Base-by-base conservation (phyloP, 1,284 basidiomycete species). In the Bondarzewia mesenterica region DNA sequence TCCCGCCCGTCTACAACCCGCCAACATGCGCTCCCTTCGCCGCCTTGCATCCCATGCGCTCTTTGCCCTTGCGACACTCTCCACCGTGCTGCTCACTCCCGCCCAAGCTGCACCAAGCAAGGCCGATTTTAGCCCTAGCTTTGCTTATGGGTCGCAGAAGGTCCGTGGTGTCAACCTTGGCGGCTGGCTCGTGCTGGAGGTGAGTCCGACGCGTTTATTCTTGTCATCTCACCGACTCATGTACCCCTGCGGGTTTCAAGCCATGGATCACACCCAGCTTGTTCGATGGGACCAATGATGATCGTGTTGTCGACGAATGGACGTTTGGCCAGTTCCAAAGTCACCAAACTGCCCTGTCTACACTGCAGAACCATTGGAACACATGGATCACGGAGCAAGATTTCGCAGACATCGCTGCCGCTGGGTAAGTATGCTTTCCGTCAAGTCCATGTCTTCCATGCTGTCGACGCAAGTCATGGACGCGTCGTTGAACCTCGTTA, bases 231-330 rank as follows among this genome's bases (percentile, higher is more conserved):
- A 2, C 25, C 38, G 7, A 7, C 42, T 57, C 6, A 52, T 43
- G 45, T 42, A 29, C 44, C 47, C 42, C 50, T 40, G 22, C 47
- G 45, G 46, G 8, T 12, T 15, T 29, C 3, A 54, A 83, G 83
- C 86, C 89, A 16, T 91, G 86, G 85, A 88, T 90, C 54, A 90
- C 86, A 0, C 91, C 91, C 12, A 86, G 82, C 42, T 63, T 94
- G n/a, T 97, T 93, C 59, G 85, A 91, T 56, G 72, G 76, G 58
- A 91, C 89, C 0, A 82, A 75, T 27, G 84, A 90, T 62, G 56
- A 66, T 20, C 69, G 63, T 39, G 86, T 83, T 49, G 65, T 93
- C 49, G 91, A 94, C 63, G 90, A 96, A 66, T 96, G 78, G 72
- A 95, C 93, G 0, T 93, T 89, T 56, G 75, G 82, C 39, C 73